Conservation (phyloP, 176 grass and related monocot genomes). For the Sorghum bicolor region Sorghum_bicolor_NCBIv3 NC_012870.2:65874501-65875000, state of each 20-base stretch:
- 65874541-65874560: constrained; percentile 51
- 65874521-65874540: constrained; percentile 56
- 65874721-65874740: constrained; percentile 86
- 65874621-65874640: constrained; percentile 44
- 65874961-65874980: constrained; percentile 74
- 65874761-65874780: constrained; percentile 69
- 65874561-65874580: constrained; percentile 41
- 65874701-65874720: constrained; percentile 92
- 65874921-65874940: constrained; percentile 92
- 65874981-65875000: constrained; percentile 86
- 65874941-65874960: constrained; percentile 97
- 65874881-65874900: constrained; percentile 86
- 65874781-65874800: constrained; percentile 87
- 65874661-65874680: constrained; percentile 87
- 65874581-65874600: constrained; percentile 39
- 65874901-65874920: constrained; percentile 93
- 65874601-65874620: constrained; percentile 43
- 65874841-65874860: constrained; percentile 89
- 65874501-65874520: constrained; percentile 68
- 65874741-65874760: constrained; percentile 76
- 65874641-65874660: constrained; percentile 71
- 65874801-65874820: constrained; percentile 60
- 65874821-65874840: constrained; percentile 57
- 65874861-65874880: constrained; percentile 97
- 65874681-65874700: constrained; percentile 95